Conservation (phyloP, 2,329 filamentous ascomycete genomes). For the Microsporum canis region DNA sequence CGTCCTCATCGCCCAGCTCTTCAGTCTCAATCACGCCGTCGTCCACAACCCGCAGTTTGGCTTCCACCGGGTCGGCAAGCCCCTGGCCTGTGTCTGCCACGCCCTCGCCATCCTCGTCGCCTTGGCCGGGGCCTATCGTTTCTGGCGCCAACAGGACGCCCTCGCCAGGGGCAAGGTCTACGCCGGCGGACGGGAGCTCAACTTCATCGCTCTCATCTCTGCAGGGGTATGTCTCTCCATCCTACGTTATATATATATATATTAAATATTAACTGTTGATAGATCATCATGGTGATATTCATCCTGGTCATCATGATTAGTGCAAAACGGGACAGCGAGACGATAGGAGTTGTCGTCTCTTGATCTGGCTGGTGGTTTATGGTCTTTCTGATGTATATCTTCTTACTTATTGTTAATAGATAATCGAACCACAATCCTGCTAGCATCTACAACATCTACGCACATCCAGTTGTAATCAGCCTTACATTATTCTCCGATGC, state of each 20-base stretch:
- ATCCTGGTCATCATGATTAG: constrained; percentile 13
- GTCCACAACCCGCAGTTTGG: constrained; percentile 38
- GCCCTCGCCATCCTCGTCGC: constrained; percentile 36
- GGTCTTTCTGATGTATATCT: too few relatives aligned
- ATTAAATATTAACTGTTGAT: not conserved
- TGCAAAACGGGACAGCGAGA: constrained; percentile 3
- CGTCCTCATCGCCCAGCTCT: constrained; percentile 56
- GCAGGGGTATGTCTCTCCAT: constrained; percentile 8
- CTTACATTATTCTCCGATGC: too few relatives aligned
- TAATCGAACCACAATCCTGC: too few relatives aligned
- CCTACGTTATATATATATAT: not conserved
- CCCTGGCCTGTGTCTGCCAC: constrained; percentile 43
- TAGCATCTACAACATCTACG: too few relatives aligned
- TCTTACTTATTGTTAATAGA: too few relatives aligned
- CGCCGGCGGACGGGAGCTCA: constrained; percentile 34
- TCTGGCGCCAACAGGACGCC: constrained; percentile 45
- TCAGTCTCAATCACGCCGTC: constrained; percentile 46
- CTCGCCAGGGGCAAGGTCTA: constrained; percentile 34
- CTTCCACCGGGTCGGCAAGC: constrained; percentile 50
- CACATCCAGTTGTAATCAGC: too few relatives aligned
- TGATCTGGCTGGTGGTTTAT: not conserved
- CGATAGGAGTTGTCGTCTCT: not conserved
- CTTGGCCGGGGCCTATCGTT: constrained; percentile 41
- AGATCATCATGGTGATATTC: constrained; percentile 11
- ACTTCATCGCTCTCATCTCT: constrained; percentile 5